phyloP scores from a whole-genome alignment of 2,329 filamentous ascomycete genomes.

The Zymoseptoria brevis region DNA sequence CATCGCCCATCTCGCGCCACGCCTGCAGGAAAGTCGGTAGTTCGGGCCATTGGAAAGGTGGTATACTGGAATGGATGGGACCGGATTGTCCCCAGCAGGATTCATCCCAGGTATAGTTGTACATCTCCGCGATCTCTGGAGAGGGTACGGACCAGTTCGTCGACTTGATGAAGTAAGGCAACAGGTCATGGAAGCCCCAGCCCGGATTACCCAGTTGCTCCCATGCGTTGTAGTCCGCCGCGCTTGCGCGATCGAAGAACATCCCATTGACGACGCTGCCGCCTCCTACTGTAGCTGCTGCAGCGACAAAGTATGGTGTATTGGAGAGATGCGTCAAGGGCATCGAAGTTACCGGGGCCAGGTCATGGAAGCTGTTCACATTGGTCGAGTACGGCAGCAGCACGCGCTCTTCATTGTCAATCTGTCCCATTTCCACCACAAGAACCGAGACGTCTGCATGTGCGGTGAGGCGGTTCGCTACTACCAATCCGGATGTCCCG shows the following conservation, averaged over 20 bases:
- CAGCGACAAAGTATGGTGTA: constrained; percentile 11
- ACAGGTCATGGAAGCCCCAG: constrained; percentile 14
- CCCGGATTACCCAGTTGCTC: constrained; percentile 17
- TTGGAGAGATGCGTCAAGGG: constrained; percentile 18
- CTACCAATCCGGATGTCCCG: constrained; percentile 23
- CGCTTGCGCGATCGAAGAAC: constrained; percentile 31
- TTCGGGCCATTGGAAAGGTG: constrained; percentile 8
- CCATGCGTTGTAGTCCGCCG: constrained; percentile 36
- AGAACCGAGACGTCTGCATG: constrained; percentile 26
- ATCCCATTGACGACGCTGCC: constrained; percentile 34
- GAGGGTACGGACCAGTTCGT: constrained; percentile 7
- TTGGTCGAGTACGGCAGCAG: background rate
- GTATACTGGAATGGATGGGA: constrained; percentile 8
- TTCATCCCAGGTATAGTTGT: constrained; percentile 10
- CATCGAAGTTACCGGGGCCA: constrained; percentile 3
- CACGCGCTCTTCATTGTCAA: constrained; percentile 2
- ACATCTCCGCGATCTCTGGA: constrained; percentile 13
- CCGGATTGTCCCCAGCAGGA: constrained; percentile 6
- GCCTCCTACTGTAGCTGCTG: constrained; percentile 29
- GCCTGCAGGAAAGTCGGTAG: constrained; percentile 2
- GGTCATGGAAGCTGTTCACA: background rate
- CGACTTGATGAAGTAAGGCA: constrained; percentile 18
- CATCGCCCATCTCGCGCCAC: constrained; percentile 4
- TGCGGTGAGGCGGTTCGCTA: constrained; percentile 23
- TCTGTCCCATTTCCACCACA: constrained; percentile 11